These are phyloP conservation scores for Tylopilus vinaceipallidus DNA, from an alignment of 768 basidiomycete genomes.

Conservation along the genomic window DNA sequence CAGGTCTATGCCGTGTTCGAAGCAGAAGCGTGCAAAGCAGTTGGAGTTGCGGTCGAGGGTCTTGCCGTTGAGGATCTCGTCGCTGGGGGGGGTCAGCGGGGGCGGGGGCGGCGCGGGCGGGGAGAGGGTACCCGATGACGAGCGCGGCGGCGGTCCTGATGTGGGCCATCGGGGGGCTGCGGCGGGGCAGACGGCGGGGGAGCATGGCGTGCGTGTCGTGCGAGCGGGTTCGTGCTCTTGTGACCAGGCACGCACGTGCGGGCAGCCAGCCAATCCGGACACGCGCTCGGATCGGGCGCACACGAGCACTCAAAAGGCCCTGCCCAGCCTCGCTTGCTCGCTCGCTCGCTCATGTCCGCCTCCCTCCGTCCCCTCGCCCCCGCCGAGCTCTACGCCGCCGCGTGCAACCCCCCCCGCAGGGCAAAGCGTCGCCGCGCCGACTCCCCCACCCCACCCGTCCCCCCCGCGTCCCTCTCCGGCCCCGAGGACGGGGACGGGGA, in stretches of 20 bases:
- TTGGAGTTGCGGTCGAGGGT: conserved; percentile 82
- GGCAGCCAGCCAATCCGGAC: conserved; percentile 15
- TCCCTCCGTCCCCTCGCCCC: conserved; percentile 28
- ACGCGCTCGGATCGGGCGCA: conserved; percentile 3
- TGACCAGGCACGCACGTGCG: conserved; percentile 22
- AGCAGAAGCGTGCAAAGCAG: conserved; percentile 85
- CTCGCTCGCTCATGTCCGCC: conserved; percentile 6
- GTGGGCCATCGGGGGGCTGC: conserved; percentile 13
- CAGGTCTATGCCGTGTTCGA: conserved; percentile 83
- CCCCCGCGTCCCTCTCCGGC: conserved; percentile 14
- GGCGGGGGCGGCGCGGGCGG: fast-evolving
- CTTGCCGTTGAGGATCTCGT: conserved; percentile 93
- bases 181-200: conserved; percentile 5
- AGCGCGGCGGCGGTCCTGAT: conserved; percentile 75
- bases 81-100: conserved; percentile 40
- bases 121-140: conserved; percentile 71
- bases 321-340: too few species aligned
- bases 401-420: conserved; percentile 45
- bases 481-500: conserved; percentile 31
- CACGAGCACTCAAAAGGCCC: conserved; percentile 17
- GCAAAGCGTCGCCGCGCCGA: conserved; percentile 40
- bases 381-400: conserved; percentile 32
- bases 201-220: conserved; percentile 1
- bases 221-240: neutral
- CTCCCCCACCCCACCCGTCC: conserved; percentile 8